Evolutionary conservation across 768 basidiomycete genomes (phyloP).

Genomic region (Gelatoporia subvermispora): DNA sequence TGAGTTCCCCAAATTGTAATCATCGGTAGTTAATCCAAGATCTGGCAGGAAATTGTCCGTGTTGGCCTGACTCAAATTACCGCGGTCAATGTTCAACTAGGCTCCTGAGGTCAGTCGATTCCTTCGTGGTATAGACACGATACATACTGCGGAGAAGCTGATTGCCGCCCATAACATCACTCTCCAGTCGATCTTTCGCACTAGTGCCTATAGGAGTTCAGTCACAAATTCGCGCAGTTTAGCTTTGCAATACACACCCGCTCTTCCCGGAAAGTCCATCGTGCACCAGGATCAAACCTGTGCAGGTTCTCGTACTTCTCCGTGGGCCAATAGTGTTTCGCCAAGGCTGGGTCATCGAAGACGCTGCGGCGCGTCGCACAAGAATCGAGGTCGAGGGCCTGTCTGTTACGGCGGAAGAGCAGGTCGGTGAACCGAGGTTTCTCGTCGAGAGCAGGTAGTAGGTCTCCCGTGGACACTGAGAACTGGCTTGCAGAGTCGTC

Average conservation of each 20-base stretch:
- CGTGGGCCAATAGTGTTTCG: conserved; percentile 45
- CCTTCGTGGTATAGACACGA: conserved; percentile 15
- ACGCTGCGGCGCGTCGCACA: too few relatives aligned
- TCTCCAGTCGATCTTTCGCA: conserved; percentile 52
- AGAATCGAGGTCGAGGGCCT: too few relatives aligned
- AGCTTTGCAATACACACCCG: conserved; percentile 27
- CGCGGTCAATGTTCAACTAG: conserved; percentile 37
- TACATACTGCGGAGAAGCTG: conserved; percentile 49
- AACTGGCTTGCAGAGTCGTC: too few relatives aligned
- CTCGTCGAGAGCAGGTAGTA: too few relatives aligned
- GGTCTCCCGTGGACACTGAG: too few relatives aligned
- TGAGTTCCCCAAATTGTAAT: conserved; percentile 13
- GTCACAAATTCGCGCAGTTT: neutral
- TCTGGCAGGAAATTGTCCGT: conserved; percentile 59
- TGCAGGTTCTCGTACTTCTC: conserved; percentile 51
- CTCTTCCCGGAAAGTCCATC: conserved; percentile 67
- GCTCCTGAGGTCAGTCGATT: neutral
- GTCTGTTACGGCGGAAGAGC: too few relatives aligned
- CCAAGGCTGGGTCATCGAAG: neutral
- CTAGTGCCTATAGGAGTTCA: conserved; percentile 29
- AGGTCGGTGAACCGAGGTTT: too few relatives aligned
- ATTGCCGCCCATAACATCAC: conserved; percentile 54
- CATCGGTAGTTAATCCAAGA: conserved; percentile 52
- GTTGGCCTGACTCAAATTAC: conserved; percentile 57
- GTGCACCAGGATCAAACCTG: conserved; percentile 54